These are phyloP conservation scores for Solanum medicagineum DNA, from an alignment of 257 asterid genomes.

Conservation along the genomic window DNA sequence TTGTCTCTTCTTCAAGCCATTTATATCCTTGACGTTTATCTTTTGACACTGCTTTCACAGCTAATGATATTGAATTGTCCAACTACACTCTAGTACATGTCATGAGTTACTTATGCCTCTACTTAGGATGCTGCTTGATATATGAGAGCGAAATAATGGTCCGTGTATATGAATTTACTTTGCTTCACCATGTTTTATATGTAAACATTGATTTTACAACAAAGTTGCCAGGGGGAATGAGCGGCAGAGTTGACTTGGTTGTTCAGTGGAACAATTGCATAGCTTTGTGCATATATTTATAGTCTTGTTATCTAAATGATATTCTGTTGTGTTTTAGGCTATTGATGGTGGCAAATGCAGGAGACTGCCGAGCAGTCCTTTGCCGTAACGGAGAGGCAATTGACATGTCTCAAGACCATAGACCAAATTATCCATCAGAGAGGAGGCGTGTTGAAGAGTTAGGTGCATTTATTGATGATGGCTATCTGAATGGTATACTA, in stretches of 20 bases:
- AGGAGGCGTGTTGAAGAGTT: constrained; percentile 55
- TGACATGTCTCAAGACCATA: constrained; percentile 78
- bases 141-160: not conserved
- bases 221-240: not conserved
- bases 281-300: not conserved
- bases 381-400: constrained; percentile 72
- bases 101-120: not conserved
- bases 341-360: constrained; percentile 75
- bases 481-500: constrained; percentile 63
- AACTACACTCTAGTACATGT: not conserved
- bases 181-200: not conserved
- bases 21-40: not conserved
- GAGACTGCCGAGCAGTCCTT: constrained; percentile 84
- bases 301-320: not conserved
- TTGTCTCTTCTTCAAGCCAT: not conserved
- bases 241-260: not conserved
- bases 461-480: constrained; percentile 72
- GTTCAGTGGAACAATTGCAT: not conserved
- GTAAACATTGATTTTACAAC: not conserved
- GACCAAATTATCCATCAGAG: constrained; percentile 43
- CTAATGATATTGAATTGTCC: not conserved
- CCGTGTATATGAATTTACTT: not conserved
- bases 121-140: not conserved
- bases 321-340: constrained; percentile 25
- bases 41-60: constrained; percentile 32